A percentile compares a stretch with the other conserved stretches of the same genome.
These are phyloP conservation scores for Starmerella tilneyi DNA, from an alignment of 805 yeast genomes.

Conservation along the genomic window DNA sequence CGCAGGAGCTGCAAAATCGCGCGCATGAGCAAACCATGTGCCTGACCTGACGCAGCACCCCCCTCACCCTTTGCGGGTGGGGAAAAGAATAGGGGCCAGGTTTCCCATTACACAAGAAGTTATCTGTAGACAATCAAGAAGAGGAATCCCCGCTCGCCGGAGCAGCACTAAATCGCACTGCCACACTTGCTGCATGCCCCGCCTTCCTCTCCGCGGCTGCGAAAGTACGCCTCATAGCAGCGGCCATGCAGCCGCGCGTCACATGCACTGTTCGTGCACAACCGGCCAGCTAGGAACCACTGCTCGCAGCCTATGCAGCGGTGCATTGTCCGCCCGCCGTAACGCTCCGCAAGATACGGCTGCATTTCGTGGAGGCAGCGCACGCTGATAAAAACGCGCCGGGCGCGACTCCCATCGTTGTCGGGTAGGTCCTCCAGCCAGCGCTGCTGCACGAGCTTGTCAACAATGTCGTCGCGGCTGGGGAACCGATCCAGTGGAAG, in stretches of 20 bases:
- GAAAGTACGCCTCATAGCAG: conserved; percentile 20
- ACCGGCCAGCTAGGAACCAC: conserved; percentile 17
- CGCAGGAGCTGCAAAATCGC: too few relatives aligned
- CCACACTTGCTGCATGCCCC: conserved; percentile 18
- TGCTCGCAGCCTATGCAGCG: conserved; percentile 20
- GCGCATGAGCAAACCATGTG: too few relatives aligned
- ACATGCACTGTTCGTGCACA: conserved; percentile 17
- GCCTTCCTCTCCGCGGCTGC: background rate
- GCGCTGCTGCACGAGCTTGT: background rate
- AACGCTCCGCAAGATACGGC: conserved; percentile 13
- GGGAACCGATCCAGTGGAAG: conserved; percentile 10
- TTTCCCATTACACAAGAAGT: too few relatives aligned
- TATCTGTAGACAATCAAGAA: too few relatives aligned
- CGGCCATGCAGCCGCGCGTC: conserved; percentile 17
- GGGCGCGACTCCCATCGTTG: background rate
- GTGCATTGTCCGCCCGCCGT: conserved; percentile 14
- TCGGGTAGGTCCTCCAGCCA: conserved; percentile 2
- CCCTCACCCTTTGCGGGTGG: too few relatives aligned
- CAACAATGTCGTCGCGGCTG: conserved; percentile 5
- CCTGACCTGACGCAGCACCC: too few relatives aligned
- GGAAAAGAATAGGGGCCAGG: too few relatives aligned
- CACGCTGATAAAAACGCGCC: conserved; percentile 9
- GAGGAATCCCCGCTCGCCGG: too few relatives aligned
- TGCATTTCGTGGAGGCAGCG: conserved; percentile 16
- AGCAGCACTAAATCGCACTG: background rate